Conservation (phyloP, 2,329 filamentous ascomycete genomes). For the Exophiala aquamarina region DNA sequence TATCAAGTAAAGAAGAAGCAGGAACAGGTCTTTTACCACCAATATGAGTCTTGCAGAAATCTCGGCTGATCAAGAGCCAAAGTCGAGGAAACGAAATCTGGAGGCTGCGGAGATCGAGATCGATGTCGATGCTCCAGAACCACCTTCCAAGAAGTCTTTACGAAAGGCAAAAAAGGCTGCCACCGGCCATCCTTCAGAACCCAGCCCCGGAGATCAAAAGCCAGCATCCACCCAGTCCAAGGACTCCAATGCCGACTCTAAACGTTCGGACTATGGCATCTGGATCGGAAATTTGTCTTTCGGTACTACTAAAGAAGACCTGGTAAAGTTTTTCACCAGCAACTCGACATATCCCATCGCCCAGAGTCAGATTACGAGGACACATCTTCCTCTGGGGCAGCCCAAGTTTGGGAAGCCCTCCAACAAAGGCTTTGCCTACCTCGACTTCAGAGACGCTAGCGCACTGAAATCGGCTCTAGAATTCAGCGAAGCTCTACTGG, state of each 20-base stretch:
- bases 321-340: constrained; percentile 70
- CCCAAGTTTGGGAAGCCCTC: constrained; percentile 56
- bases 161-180: constrained; percentile 68
- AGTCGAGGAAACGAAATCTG: constrained; percentile 22
- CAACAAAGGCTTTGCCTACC: constrained; percentile 95
- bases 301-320: constrained; percentile 68
- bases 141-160: constrained; percentile 89
- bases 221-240: constrained; percentile 19
- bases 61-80: not conserved
- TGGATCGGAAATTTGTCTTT: constrained; percentile 98
- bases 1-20: too few relatives aligned
- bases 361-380: constrained; percentile 74
- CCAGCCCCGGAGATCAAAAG: constrained; percentile 29
- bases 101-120: constrained; percentile 71
- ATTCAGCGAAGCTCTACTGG: constrained; percentile 78
- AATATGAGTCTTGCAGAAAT: constrained; percentile 21
- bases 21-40: too few relatives aligned
- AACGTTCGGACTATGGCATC: constrained; percentile 76
- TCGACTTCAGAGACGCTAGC: constrained; percentile 75
- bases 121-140: constrained; percentile 84
- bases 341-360: constrained; percentile 36
- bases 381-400: constrained; percentile 70
- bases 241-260: constrained; percentile 32
- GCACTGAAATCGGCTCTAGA: constrained; percentile 75
- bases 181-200: constrained; percentile 8